Percentiles rank a stretch among this genome's conserved stretches.
These are phyloP conservation scores for Scorias spongiosa DNA, from an alignment of 2,329 filamentous ascomycete genomes.

Conservation along the genomic window DNA sequence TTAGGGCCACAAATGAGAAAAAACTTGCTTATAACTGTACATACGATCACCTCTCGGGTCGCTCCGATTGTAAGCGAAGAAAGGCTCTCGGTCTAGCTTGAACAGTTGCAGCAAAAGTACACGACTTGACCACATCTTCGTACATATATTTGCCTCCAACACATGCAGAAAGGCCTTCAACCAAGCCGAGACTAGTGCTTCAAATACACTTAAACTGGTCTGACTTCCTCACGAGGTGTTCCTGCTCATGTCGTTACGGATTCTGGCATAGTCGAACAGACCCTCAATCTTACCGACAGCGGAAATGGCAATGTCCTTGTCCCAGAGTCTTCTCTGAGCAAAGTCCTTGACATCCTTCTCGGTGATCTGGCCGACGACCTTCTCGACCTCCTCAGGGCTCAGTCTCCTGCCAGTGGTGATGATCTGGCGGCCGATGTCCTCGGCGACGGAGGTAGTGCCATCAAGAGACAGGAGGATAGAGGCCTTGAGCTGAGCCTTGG, in stretches of 20 bases:
- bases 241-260: constrained; percentile 76
- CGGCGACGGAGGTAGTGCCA: constrained; percentile 89
- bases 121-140: neutral
- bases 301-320: constrained; percentile 87
- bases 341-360: constrained; percentile 97
- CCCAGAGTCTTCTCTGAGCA: constrained; percentile 89
- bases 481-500: constrained; percentile 98
- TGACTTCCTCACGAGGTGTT: neutral
- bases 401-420: constrained; percentile 90
- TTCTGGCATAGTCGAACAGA: constrained; percentile 57
- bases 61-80: neutral
- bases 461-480: constrained; percentile 94
- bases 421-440: constrained; percentile 97
- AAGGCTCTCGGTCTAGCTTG: neutral
- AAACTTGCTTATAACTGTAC: neutral
- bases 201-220: too few species aligned
- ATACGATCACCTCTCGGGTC: neutral
- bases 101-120: neutral
- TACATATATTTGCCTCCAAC: neutral
- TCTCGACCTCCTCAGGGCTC: constrained; percentile 86
- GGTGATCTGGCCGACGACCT: constrained; percentile 72
- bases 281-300: constrained; percentile 90
- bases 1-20: neutral
- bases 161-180: neutral
- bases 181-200: neutral